Evolutionary conservation across 2,329 filamentous ascomycete species (phyloP).

Genomic region (Ophiostoma quercus): DNA sequence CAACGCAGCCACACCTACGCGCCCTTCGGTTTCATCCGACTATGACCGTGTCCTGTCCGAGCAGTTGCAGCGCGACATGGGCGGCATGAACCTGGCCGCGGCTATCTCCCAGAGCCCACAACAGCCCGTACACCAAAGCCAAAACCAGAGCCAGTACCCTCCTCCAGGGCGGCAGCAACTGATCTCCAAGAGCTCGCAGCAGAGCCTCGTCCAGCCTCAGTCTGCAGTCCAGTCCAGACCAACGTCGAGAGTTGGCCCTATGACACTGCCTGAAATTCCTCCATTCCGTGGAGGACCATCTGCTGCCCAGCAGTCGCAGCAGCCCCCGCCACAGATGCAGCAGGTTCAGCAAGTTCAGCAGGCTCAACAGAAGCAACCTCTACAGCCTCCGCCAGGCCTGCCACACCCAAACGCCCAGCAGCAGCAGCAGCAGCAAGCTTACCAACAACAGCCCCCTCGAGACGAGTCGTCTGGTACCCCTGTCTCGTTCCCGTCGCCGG

Average conservation of each 20-base stretch:
- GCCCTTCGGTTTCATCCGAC: slow-evolving; percentile 46
- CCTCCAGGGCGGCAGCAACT: slow-evolving; percentile 26
- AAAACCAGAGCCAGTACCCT: slow-evolving; percentile 22
- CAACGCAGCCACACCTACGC: slow-evolving; percentile 32
- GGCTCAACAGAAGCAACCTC: slow-evolving; percentile 31
- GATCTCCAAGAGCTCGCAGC: slow-evolving; percentile 34
- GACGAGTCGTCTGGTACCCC: slow-evolving; percentile 20
- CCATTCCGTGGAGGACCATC: slow-evolving; percentile 44
- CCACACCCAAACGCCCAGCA: slow-evolving; percentile 1
- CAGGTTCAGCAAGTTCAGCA: slow-evolving; percentile 26
- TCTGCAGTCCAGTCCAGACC: slow-evolving; percentile 30
- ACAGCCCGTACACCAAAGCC: slow-evolving; percentile 17
- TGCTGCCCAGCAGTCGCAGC: slow-evolving; percentile 27
- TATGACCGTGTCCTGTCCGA: slow-evolving; percentile 58
- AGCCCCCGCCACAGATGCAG: slow-evolving; percentile 28
- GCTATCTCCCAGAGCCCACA: slow-evolving; percentile 30
- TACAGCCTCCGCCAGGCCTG: slow-evolving; percentile 20
- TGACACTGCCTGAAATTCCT: slow-evolving; percentile 51
- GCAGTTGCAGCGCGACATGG: slow-evolving; percentile 60
- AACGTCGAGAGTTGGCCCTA: slow-evolving; percentile 38
- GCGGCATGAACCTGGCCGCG: slow-evolving; percentile 47
- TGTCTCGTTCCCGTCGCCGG: slow-evolving; percentile 52
- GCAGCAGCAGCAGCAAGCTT: background rate
- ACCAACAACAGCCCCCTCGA: slow-evolving; percentile 3
- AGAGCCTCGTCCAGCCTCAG: slow-evolving; percentile 32